Evolutionary conservation across 2,329 filamentous ascomycete species (phyloP), one percentile per base, ranked within the genome.

Genomic region (Fusarium kyushuense): DNA sequence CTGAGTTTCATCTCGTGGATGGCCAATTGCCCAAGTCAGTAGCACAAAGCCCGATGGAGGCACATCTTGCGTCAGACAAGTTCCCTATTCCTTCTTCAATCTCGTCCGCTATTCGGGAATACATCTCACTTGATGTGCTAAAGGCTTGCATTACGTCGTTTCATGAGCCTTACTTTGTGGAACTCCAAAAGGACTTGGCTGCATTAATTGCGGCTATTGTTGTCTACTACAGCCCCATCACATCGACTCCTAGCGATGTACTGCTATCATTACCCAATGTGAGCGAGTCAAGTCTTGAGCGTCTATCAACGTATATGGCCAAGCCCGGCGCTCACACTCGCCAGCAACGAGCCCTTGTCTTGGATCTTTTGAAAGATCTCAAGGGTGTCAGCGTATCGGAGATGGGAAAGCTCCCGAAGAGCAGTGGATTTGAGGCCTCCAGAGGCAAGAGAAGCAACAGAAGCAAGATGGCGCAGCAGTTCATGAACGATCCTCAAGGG

Each of bases 111-210:
- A 92, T 98, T 65, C 90, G 94, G 53, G 93, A 97, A 75, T 99
- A 94, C 78, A 94, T 98, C 75, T 93, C 90, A 53, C 89, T 89
- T 7, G 92, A 97, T 70, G 93, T 98, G 4, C 86, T 99, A 49
- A 93, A 94, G 81, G 93, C 94, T 0, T 95, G 92, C 74, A 92
- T 97, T 76, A 92, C 90, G 3, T 96, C 92, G 3, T 88, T 99
- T 51, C 92, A 98, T 79, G 96, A 99, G 71, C 90, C 93, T 0
- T 97, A 98, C 79, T 99, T 98, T 79, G 94, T 97, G 33, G 96
- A 99, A 71, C 88, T 96, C 65, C 96, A 99, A 75, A 95, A 94
- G 76, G 94, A 99, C 52, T 85, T 99, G 23, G 95, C 94, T 1
- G 87, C 90, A 23, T 84, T 98, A 36, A 97, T 99, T 65, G 94